Percentiles rank a stretch among this genome's conserved stretches.
phyloP scores from a whole-genome alignment of 2,329 filamentous ascomycete genomes.

The Ramichloridium luteum region DNA sequence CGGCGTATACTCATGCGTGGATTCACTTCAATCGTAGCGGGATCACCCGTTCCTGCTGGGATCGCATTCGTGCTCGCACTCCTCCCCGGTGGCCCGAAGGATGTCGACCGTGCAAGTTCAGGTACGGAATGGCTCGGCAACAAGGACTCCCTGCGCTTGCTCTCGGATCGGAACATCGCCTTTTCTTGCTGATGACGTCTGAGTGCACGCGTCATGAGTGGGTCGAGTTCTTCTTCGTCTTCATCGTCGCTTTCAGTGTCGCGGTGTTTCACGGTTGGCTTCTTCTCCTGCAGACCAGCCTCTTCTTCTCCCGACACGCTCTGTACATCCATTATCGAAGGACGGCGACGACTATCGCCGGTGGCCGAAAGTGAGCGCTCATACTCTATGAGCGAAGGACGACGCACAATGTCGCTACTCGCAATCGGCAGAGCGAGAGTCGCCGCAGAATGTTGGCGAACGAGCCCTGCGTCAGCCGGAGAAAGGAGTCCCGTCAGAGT shows the following conservation, averaged over 20 bases:
- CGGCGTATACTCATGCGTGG: not conserved
- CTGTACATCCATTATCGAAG: too few relatives aligned
- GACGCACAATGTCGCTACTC: too few relatives aligned
- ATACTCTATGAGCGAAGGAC: conserved; percentile 19
- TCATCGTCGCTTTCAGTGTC: too few relatives aligned
- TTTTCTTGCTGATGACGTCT: conserved; percentile 24
- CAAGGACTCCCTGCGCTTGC: conserved; percentile 15
- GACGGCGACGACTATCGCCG: conserved; percentile 20
- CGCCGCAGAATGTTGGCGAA: too few relatives aligned
- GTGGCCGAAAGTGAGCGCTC: conserved; percentile 17
- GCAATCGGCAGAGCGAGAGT: too few relatives aligned
- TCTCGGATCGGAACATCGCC: conserved; percentile 21
- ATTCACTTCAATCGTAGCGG: too few relatives aligned
- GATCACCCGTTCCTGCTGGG: not conserved
- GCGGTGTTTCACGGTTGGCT: too few relatives aligned
- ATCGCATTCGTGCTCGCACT: conserved; percentile 1
- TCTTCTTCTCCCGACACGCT: too few relatives aligned
- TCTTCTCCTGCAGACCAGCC: too few relatives aligned
- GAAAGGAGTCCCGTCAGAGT: too few relatives aligned
- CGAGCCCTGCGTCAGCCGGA: too few relatives aligned
- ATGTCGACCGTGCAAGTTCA: conserved; percentile 4
- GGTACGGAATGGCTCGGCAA: conserved; percentile 10
- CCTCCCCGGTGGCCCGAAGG: conserved; percentile 2
- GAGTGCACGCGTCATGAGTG: conserved; percentile 24
- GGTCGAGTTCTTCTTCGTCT: conserved; percentile 3